Base-by-base conservation (phyloP, 805 yeast species). In the Scheffersomyces lignosus region DNA sequence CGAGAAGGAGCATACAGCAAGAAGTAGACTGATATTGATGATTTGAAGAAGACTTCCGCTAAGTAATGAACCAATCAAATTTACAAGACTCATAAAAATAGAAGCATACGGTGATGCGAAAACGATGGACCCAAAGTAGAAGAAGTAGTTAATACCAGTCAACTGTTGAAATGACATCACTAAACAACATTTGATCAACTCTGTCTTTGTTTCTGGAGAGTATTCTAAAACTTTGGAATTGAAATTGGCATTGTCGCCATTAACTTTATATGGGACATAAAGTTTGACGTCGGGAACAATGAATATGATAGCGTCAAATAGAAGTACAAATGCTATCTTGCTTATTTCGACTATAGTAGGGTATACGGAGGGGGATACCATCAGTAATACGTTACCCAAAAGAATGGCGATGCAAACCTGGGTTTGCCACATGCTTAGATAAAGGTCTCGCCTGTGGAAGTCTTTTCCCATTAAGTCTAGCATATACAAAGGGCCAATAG, bases 151-250 rank as follows among this genome's bases (percentile, higher is more conserved):
- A 15, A 59, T 61, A 2, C 67, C 68, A 2, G 66, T 54, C 24
- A 61, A 46, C 37, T 62, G 70, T 47, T 61, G 68, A 33, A 59
- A 52, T n/a, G 49, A 42, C 62, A 58, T 55, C 14, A 62, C 32
- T 3, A 37, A 15, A 17, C 59, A 51, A 41, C 65, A 54, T 18
- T 37, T 36, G 1, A 40, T 14, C 23, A 35, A 18, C 4, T 10
- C n/a, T n/a, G n/a, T n/a, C n/a, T n/a, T n/a, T n/a, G n/a, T n/a
- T n/a, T n/a, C n/a, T 7, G 5, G 28, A 22, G 12, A 15, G 4
- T 18, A 8, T 7, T 25, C 24, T 7, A 14, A 24, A 9, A n/a
- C n/a, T n/a, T n/a, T n/a, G n/a, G n/a, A n/a, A n/a, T n/a, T n/a
- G n/a, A n/a, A n/a, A n/a, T n/a, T n/a, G n/a, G n/a, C n/a, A n/a